phyloP scores from a whole-genome alignment of 2,329 filamentous ascomycete genomes.

The Penicillium glabrum region DNA sequence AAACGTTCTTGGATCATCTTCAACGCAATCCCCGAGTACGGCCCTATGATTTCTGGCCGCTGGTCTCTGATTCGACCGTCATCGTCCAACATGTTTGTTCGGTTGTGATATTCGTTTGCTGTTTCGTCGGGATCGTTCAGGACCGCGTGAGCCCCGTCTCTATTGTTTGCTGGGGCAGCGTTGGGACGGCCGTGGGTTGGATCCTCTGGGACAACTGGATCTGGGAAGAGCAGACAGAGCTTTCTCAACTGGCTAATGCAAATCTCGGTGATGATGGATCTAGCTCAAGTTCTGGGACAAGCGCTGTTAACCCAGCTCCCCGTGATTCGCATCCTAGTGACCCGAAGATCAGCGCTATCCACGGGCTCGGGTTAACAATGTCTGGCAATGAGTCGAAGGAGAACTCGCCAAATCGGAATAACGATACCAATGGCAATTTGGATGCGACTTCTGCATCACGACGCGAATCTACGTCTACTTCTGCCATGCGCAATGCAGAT shows the following conservation, averaged over 20 bases:
- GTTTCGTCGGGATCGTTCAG: conserved; percentile 86
- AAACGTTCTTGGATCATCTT: conserved; percentile 92
- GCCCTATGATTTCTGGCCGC: conserved; percentile 96
- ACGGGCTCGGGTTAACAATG: conserved; percentile 46
- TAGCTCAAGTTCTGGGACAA: conserved; percentile 40
- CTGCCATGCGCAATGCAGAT: conserved; percentile 10
- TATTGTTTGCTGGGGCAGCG: conserved; percentile 80
- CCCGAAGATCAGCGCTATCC: conserved; percentile 33
- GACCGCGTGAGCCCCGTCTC: conserved; percentile 86
- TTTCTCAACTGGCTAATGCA: conserved; percentile 27
- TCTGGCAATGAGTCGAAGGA: conserved; percentile 36
- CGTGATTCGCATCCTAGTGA: conserved; percentile 27
- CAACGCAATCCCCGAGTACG: conserved; percentile 91
- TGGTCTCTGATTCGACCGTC: conserved; percentile 91
- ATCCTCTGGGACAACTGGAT: conserved; percentile 90
- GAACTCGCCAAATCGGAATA: conserved; percentile 28
- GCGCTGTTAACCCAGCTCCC: conserved; percentile 30
- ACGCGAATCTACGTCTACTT: not conserved
- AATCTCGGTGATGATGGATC: conserved; percentile 40
- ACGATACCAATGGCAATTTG: conserved; percentile 43
- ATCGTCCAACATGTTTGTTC: conserved; percentile 97
- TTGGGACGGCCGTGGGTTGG: conserved; percentile 84
- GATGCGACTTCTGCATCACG: conserved; percentile 28
- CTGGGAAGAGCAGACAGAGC: conserved; percentile 62
- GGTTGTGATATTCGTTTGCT: conserved; percentile 90